phyloP scores from a whole-genome alignment of 768 basidiomycete species.

The Lentinula sp. region DNA sequence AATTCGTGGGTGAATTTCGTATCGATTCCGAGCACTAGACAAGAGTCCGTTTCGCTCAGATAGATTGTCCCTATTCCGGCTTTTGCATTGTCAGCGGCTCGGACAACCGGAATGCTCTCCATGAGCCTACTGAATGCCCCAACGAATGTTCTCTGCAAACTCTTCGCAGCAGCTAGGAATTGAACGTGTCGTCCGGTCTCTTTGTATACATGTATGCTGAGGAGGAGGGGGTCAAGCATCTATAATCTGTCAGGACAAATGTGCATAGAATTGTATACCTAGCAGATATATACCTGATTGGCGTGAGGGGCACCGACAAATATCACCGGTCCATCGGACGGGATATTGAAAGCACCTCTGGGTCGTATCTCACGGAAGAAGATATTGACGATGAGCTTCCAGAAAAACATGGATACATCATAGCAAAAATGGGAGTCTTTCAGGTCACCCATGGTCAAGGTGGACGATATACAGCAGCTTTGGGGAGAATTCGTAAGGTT shows the following conservation, averaged over 20 bases:
- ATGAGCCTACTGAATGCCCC: slow-evolving; percentile 80
- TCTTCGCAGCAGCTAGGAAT: slow-evolving; percentile 86
- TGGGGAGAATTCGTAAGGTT: background rate
- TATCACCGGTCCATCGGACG: slow-evolving; percentile 82
- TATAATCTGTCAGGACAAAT: slow-evolving; percentile 25
- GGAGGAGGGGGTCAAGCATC: slow-evolving; percentile 88
- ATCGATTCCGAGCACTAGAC: slow-evolving; percentile 70
- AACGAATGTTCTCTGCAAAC: slow-evolving; percentile 72
- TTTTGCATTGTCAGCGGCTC: slow-evolving; percentile 88
- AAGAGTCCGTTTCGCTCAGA: slow-evolving; percentile 71
- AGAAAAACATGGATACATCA: slow-evolving; percentile 77
- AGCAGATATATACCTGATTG: slow-evolving; percentile 58
- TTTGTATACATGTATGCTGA: slow-evolving; percentile 79
- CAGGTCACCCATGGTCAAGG: background rate
- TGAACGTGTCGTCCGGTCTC: slow-evolving; percentile 78
- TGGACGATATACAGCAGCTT: background rate
- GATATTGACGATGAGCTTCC: slow-evolving; percentile 80
- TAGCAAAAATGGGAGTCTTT: slow-evolving; percentile 33
- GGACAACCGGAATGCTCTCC: slow-evolving; percentile 88
- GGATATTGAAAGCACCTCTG: slow-evolving; percentile 92
- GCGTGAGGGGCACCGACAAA: slow-evolving; percentile 91
- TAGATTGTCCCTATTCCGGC: slow-evolving; percentile 67
- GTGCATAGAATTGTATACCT: slow-evolving; percentile 6
- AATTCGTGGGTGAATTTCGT: slow-evolving; percentile 77
- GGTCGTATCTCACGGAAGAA: slow-evolving; percentile 96